Percentiles rank a stretch among this genome's conserved stretches.
Evolutionary conservation across 1,139 yeast genomes (phyloP).

Genomic region (Zygotorulaspora mrakii): DNA sequence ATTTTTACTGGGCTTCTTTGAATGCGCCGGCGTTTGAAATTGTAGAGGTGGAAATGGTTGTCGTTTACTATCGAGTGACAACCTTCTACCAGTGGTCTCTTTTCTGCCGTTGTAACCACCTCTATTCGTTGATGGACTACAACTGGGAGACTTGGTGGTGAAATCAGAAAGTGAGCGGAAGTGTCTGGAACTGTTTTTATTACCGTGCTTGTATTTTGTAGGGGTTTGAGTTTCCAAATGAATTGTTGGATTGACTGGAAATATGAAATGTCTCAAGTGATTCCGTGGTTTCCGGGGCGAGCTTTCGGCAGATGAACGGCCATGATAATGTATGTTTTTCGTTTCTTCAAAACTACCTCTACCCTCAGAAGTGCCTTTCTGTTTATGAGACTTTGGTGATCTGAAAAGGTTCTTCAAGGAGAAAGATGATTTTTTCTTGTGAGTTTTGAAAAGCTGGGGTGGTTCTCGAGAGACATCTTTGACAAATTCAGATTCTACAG

Average conservation of each 20-base stretch:
- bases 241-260: constrained; percentile 11
- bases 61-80: constrained; percentile 14
- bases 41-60: constrained; percentile 8
- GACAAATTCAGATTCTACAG: constrained; percentile 4
- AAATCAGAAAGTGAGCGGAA: constrained; percentile 17
- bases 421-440: constrained; percentile 33
- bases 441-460: constrained; percentile 20
- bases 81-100: constrained; percentile 6
- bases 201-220: not conserved
- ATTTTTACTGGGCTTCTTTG: constrained; percentile 7
- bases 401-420: constrained; percentile 32
- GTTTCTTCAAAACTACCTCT: constrained; percentile 9
- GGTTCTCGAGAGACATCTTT: constrained; percentile 14
- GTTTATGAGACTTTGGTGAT: constrained; percentile 26
- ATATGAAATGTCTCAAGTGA: constrained; percentile 10
- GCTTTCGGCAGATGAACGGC: constrained; percentile 9
- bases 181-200: constrained; percentile 7
- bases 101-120: not conserved
- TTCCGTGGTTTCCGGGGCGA: constrained; percentile 8
- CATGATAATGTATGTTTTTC: not conserved
- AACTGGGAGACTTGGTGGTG: constrained; percentile 3
- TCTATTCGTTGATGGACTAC: not conserved
- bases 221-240: constrained; percentile 11
- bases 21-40: constrained; percentile 9
- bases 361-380: constrained; percentile 4